phyloP scores from a whole-genome alignment of 495 filamentous ascomycete genomes.

The Schizothecium vesticola region DNA sequence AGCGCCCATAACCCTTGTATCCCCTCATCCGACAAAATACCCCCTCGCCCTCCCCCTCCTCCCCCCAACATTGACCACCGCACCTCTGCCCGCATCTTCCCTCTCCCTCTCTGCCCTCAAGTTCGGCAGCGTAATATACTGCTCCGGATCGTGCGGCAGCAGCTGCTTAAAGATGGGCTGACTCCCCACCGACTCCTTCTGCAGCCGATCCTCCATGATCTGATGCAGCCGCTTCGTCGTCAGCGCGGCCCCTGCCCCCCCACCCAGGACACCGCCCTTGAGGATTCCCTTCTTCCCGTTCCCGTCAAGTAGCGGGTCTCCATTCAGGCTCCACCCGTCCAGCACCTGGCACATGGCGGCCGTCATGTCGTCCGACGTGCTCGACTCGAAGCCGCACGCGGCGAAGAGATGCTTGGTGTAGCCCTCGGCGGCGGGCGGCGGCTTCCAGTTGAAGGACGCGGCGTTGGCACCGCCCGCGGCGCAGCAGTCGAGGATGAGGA shows the following conservation, averaged over 20 bases:
- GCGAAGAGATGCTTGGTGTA: conserved; percentile 35
- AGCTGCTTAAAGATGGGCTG: conserved; percentile 36
- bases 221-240: conserved; percentile 33
- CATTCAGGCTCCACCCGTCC: conserved; percentile 14
- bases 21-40: neutral
- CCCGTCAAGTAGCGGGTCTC: neutral
- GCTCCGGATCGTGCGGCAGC: conserved; percentile 29
- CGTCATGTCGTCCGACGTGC: conserved; percentile 34
- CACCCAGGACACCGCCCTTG: neutral
- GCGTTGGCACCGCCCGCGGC: conserved; percentile 29
- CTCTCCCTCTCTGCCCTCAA: conserved; percentile 4
- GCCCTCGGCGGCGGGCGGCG: conserved; percentile 11
- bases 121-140: conserved; percentile 30
- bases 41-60: neutral
- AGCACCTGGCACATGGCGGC: conserved; percentile 29
- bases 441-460: conserved; percentile 22
- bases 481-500: conserved; percentile 35
- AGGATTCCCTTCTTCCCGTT: neutral
- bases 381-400: conserved; percentile 33
- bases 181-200: conserved; percentile 21
- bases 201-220: conserved; percentile 29
- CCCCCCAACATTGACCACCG: neutral
- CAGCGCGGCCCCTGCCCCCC: conserved; percentile 3
- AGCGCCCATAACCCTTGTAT: neutral
- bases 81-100: neutral